A percentile compares a stretch with the other conserved stretches of the same genome.
These are phyloP conservation scores for Botrytis byssoidea DNA, from an alignment of 2,329 filamentous ascomycete genomes.

Conservation along the genomic window DNA sequence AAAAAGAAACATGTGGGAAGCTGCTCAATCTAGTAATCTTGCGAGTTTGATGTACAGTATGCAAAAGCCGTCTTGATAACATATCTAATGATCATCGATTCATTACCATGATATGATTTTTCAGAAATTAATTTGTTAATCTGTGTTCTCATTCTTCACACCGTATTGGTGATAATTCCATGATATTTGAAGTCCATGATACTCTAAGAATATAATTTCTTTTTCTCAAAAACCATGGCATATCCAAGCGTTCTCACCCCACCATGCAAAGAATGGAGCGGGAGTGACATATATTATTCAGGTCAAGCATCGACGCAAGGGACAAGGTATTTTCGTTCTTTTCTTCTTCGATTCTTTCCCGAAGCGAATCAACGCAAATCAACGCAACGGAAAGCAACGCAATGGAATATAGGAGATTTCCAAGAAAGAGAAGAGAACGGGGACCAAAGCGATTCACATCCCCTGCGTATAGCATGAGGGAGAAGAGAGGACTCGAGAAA, in stretches of 20 bases:
- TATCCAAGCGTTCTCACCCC: not conserved
- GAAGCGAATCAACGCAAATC: not conserved
- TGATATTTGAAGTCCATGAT: too few species aligned
- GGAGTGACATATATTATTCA: not conserved
- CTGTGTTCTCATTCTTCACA: not conserved
- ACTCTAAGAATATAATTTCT: not conserved
- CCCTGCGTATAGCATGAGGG: not conserved
- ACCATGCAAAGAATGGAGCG: not conserved
- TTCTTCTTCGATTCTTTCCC: not conserved
- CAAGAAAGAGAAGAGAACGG: not conserved
- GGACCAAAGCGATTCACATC: not conserved
- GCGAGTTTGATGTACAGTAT: not conserved
- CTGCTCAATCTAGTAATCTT: not conserved
- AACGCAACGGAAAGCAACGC: too few species aligned
- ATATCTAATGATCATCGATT: not conserved
- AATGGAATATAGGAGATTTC: not conserved
- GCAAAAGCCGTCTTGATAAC: not conserved
- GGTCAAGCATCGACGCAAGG: not conserved
- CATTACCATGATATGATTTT: too few species aligned
- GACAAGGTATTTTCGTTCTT: not conserved
- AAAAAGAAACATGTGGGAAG: not conserved
- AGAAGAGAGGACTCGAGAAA: not conserved
- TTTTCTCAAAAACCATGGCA: not conserved
- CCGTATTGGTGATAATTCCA: not conserved
- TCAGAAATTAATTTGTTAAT: not conserved